Conservation (phyloP, 495 filamentous ascomycete genomes). For the Penicillium robsamsonii region DNA sequence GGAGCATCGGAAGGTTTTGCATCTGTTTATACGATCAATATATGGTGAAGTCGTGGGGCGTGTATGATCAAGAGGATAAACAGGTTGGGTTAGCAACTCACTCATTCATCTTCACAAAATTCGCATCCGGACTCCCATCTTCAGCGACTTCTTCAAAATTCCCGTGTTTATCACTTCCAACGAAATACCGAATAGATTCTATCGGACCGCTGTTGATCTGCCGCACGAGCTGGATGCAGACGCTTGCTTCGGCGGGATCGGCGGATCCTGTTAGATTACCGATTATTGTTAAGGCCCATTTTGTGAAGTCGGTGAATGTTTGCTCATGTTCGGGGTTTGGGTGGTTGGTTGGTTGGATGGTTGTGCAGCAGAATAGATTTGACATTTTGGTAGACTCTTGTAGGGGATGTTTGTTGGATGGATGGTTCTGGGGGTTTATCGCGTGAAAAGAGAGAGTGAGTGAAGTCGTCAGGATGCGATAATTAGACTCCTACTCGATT, state of each 20-base stretch:
- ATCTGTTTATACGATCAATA: neutral
- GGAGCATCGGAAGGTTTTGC: neutral
- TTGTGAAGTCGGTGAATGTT: neutral
- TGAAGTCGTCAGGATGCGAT: constrained; percentile 2
- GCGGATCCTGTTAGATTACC: neutral
- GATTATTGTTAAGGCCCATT: neutral
- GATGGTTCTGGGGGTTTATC: neutral
- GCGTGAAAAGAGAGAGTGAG: no score
- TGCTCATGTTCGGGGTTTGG: neutral
- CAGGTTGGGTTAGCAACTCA: neutral
- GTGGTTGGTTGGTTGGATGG: neutral
- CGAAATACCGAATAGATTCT: neutral
- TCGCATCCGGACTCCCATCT: neutral
- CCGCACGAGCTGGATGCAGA: neutral
- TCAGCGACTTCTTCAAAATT: neutral
- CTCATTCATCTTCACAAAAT: neutral
- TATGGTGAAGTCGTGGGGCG: neutral
- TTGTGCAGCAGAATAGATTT: neutral
- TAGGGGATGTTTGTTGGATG: neutral
- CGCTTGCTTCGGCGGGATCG: neutral
- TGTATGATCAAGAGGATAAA: no score
- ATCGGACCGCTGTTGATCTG: neutral
- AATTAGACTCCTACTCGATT: neutral
- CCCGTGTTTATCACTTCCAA: neutral
- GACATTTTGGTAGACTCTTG: neutral